Conservation (phyloP, 1,284 basidiomycete genomes). For the Vanrija sp. region DNA sequence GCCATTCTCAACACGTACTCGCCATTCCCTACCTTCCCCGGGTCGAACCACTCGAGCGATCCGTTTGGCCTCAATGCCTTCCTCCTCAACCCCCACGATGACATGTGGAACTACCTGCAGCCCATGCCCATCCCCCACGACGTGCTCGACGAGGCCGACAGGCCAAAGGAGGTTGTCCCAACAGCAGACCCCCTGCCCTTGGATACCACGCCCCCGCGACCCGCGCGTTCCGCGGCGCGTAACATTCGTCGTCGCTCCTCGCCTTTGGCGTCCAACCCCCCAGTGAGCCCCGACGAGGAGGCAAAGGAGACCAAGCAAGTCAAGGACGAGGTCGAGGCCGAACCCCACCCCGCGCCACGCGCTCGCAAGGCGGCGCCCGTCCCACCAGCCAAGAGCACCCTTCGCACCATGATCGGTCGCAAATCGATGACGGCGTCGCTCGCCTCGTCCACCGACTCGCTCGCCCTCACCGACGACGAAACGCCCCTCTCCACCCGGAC, state of each 20-base stretch:
- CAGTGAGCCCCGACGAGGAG: constrained; percentile 17
- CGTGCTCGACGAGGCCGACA: constrained; percentile 1
- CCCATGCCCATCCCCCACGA: constrained; percentile 15
- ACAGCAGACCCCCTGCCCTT: background rate
- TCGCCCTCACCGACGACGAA: constrained; percentile 15
- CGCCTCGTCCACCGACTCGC: background rate
- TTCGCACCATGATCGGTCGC: background rate
- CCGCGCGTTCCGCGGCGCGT: background rate
- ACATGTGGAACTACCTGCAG: constrained; percentile 34
- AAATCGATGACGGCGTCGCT: background rate
- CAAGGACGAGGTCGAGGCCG: background rate
- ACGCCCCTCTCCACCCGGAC: constrained; percentile 27
- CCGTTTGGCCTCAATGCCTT: constrained; percentile 40
- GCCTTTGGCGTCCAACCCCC: constrained; percentile 23
- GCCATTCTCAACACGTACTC: constrained; percentile 29
- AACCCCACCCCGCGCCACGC: no score
- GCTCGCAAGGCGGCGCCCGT: background rate
- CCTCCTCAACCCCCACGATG: constrained; percentile 43
- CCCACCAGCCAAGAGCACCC: background rate
- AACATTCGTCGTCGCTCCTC: constrained; percentile 17
- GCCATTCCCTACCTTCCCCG: constrained; percentile 39
- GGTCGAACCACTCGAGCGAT: constrained; percentile 21
- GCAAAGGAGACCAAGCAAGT: background rate
- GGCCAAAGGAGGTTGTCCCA: constrained; percentile 2
- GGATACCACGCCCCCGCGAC: background rate